A percentile compares a stretch with the other conserved stretches of the same genome.
Conservation (phyloP, 495 filamentous ascomycete genomes). For the Lasiosphaeria miniovina region DNA sequence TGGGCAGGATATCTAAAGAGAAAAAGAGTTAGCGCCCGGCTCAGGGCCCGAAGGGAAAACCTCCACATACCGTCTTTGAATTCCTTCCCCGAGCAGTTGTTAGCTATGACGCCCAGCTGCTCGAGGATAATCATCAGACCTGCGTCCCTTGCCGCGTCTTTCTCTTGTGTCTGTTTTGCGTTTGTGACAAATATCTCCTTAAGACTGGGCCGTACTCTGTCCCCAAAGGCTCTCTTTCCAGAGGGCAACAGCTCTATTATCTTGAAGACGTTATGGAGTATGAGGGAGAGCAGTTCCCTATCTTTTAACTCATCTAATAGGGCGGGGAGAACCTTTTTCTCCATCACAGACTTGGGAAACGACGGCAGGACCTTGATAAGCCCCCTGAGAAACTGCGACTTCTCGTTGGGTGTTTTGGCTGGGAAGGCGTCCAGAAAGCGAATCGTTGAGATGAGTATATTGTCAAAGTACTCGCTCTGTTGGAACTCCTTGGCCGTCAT, state of each 20-base stretch:
- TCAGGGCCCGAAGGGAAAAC: background rate
- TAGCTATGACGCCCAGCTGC: conserved; percentile 68
- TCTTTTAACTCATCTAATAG: conserved; percentile 92
- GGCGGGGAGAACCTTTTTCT: conserved; percentile 87
- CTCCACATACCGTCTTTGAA: conserved; percentile 78
- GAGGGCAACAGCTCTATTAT: conserved; percentile 74
- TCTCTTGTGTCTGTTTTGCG: conserved; percentile 56
- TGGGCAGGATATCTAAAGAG: conserved; percentile 71
- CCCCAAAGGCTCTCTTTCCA: conserved; percentile 71
- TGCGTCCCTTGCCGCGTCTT: conserved; percentile 80
- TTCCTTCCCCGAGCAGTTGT: conserved; percentile 81
- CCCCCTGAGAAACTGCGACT: conserved; percentile 85
- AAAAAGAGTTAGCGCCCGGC: conserved; percentile 17
- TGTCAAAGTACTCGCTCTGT: conserved; percentile 91
- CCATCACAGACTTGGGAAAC: conserved; percentile 88
- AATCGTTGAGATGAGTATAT: conserved; percentile 90
- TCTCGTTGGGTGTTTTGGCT: conserved; percentile 87
- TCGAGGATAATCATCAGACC: conserved; percentile 87
- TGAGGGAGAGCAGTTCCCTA: conserved; percentile 73
- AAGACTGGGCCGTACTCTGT: conserved; percentile 78
- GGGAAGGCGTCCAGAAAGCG: conserved; percentile 89
- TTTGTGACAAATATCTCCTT: conserved; percentile 73
- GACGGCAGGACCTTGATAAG: conserved; percentile 80
- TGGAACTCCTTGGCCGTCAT: conserved; percentile 91
- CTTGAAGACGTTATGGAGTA: conserved; percentile 87